Evolutionary conservation across 2,329 filamentous ascomycete genomes (phyloP), one percentile per base, ranked within the genome.

Genomic region (Fusarium clavum): DNA sequence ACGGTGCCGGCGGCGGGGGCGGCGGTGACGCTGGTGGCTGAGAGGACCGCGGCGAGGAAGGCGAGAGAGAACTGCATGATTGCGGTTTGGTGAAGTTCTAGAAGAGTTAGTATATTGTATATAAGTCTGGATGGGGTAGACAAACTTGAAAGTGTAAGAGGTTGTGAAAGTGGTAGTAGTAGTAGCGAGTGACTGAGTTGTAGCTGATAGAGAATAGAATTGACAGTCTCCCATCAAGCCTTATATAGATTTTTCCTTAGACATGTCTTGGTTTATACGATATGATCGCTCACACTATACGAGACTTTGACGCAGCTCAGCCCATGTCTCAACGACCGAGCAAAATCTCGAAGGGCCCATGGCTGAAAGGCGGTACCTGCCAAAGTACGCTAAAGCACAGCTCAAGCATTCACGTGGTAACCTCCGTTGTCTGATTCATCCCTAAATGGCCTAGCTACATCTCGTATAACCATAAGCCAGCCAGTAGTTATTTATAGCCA

Each of bases 51-150:
- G 6, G 68, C 68, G 66, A 78, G 62, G 61, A 82, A 58, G 72
- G 82, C 72, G 63, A 79, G 75, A 59, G 81, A 78, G 79, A 84
- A 74, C 72, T 83, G 80, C 83, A 84, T 84, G 52, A 30, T 82
- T 70, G 57, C 55, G 63, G 74, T 66, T 61, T 54, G 10, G 25
- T 30, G 22, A 16, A 5, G 10, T 46, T 38, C 52, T 67, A 3
- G 4, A 9, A 2, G 2, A 10, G 10, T 68, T 18, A 49, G 55
- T 55, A 20, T 18, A 2, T 5, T 5, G 5, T 32, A 7, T 24
- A 3, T 2, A 8, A 49, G 8, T 10, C 1, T 22, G 11, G 11
- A 8, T 11, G 5, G 0, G 44, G 8, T 44, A 7, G 16, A 46
- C 24, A 24, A 38, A 45, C 30, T 46, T n/a, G 29, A 24, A 7